These are phyloP conservation scores for Castanopsis chinensis DNA, from an alignment of 306 rosid genomes.

Conservation along the genomic window DNA sequence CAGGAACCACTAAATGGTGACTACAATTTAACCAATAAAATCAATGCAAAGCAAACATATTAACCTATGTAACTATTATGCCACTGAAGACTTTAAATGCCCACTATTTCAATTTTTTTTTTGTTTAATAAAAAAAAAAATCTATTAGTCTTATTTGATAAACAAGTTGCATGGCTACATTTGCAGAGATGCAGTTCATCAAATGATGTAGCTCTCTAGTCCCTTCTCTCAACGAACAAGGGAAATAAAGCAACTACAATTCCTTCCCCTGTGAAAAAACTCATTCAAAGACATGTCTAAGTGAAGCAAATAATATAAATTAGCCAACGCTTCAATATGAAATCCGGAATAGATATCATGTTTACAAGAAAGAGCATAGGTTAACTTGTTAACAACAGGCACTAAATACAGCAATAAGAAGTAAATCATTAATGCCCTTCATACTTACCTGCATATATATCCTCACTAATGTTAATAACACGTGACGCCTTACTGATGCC, in stretches of 20 bases:
- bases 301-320: neutral
- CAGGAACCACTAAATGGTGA: too few relatives aligned
- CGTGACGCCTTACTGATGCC: conserved; percentile 98
- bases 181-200: too few relatives aligned
- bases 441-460: conserved; percentile 77
- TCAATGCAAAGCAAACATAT: too few relatives aligned
- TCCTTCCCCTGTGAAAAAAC: neutral
- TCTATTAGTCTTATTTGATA: too few relatives aligned
- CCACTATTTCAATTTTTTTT: too few relatives aligned
- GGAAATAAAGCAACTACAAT: neutral
- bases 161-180: too few relatives aligned
- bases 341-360: neutral
- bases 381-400: neutral
- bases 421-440: neutral
- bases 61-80: too few relatives aligned
- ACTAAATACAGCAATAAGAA: neutral
- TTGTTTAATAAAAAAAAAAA: too few relatives aligned
- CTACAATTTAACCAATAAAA: too few relatives aligned
- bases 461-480: conserved; percentile 96
- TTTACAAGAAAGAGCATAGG: neutral
- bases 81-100: too few relatives aligned
- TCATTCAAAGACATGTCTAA: neutral
- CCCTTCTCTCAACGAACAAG: too few relatives aligned
- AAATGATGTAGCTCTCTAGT: too few relatives aligned
- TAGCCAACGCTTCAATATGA: neutral